Conservation (phyloP, 116 monocot genomes). For the Posidonia oceanica region DNA sequence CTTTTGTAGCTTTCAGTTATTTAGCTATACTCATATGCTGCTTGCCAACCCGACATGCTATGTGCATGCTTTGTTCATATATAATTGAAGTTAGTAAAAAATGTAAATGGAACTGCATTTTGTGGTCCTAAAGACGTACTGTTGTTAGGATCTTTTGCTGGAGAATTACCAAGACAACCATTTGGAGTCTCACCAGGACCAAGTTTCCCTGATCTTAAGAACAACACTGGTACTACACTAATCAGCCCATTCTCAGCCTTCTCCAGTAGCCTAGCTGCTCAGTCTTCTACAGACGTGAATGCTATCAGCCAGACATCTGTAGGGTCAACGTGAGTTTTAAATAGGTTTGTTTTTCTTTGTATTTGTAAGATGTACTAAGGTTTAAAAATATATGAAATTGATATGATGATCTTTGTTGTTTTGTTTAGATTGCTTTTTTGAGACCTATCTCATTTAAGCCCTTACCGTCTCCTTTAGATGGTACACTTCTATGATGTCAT, state of each 20-base stretch:
- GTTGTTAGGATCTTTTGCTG: background rate
- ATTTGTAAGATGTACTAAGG: background rate
- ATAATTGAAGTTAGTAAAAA: no score
- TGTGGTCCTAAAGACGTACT: background rate
- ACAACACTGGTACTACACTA: background rate
- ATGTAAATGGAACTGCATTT: no score
- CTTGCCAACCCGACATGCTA: no score
- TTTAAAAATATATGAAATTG: no score
- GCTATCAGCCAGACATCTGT: constrained; percentile 1
- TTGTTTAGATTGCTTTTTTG: background rate
- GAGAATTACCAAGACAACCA: constrained; percentile 1
- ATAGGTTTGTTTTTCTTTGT: background rate
- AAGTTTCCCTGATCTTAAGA: background rate
- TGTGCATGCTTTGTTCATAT: no score
- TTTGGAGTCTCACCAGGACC: constrained; percentile 4
- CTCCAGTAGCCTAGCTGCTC: background rate
- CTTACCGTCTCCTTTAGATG: background rate
- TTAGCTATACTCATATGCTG: no score
- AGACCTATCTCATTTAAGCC: background rate
- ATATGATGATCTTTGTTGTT: no score
- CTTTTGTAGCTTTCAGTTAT: no score
- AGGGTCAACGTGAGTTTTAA: background rate
- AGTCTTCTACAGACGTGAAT: background rate
- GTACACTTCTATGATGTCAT: background rate
- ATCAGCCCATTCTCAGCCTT: constrained; percentile 5